Evolutionary conservation across 257 asterid species (phyloP).

Genomic region (Capsicum pubescens): DNA sequence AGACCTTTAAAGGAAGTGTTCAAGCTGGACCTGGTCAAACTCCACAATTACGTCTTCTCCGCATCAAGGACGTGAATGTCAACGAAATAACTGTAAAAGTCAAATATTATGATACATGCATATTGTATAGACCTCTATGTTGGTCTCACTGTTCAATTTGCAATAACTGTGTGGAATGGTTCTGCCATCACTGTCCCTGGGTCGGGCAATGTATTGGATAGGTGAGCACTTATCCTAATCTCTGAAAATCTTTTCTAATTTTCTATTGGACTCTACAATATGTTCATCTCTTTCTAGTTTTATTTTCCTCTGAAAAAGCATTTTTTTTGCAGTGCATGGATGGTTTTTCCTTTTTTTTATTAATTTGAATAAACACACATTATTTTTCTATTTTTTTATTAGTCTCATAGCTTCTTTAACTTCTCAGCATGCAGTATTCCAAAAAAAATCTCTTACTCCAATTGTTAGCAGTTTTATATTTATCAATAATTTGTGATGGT

Average conservation of each 20-base stretch:
- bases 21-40: conserved; percentile 56
- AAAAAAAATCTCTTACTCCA: not conserved
- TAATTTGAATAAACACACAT: not conserved
- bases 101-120: conserved; percentile 90
- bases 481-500: conserved; percentile 10
- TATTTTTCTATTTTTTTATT: not conserved
- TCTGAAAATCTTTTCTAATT: conserved; percentile 3
- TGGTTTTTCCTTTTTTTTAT: conserved; percentile 7
- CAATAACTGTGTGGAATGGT: conserved; percentile 89
- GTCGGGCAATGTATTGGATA: conserved; percentile 94
- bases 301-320: conserved; percentile 6
- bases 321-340: conserved; percentile 11
- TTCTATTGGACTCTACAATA: not conserved
- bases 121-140: conserved; percentile 89
- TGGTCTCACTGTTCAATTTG: conserved; percentile 96
- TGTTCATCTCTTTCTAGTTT: not conserved
- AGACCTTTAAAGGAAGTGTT: conserved; percentile 48
- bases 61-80: conserved; percentile 64
- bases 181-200: conserved; percentile 99
- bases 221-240: conserved; percentile 52
- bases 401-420: not conserved
- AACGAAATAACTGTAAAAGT: conserved; percentile 78
- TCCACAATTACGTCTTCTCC: conserved; percentile 62
- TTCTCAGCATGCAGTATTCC: not conserved
- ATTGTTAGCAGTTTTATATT: not conserved